A percentile compares a stretch with the other conserved stretches of the same genome.
These are phyloP conservation scores for Candida sithepensis DNA, from an alignment of 805 yeast species.

Conservation along the genomic window DNA sequence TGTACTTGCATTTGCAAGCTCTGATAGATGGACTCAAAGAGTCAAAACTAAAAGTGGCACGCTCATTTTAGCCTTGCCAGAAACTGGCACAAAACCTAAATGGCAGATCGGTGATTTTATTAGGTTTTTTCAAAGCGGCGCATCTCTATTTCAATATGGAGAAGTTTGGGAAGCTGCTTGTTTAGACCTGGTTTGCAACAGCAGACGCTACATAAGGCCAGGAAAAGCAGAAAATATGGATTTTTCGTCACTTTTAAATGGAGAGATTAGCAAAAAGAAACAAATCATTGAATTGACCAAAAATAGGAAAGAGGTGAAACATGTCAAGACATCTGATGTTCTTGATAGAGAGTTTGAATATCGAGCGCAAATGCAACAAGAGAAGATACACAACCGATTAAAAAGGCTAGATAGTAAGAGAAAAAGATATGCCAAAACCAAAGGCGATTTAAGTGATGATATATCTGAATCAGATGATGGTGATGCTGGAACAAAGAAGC, in stretches of 20 bases:
- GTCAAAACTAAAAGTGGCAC: too few species aligned
- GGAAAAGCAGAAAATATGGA: conserved; percentile 48
- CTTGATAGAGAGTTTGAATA: conserved; percentile 8
- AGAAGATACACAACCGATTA: conserved; percentile 3
- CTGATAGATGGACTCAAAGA: too few species aligned
- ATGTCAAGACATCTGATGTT: conserved; percentile 11
- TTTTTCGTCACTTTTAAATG: conserved; percentile 40
- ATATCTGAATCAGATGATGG: not conserved
- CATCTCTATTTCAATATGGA: too few species aligned
- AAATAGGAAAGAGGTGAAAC: conserved; percentile 1
- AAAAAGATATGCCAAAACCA: conserved; percentile 2
- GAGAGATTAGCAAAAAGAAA: conserved; percentile 47
- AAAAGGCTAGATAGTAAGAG: conserved; percentile 2
- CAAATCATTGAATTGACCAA: conserved; percentile 16
- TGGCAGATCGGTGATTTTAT: too few species aligned
- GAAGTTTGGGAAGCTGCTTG: too few species aligned
- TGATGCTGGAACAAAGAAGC: not conserved
- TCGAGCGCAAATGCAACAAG: not conserved
- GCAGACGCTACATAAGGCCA: too few species aligned
- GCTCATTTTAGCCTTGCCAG: too few species aligned
- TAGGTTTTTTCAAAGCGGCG: too few species aligned
- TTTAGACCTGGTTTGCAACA: too few species aligned
- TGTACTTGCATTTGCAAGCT: too few species aligned
- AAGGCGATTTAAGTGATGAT: not conserved
- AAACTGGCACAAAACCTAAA: too few species aligned